phyloP scores from a whole-genome alignment of 495 filamentous ascomycete genomes.

The Xylaria flabelliformis region DNA sequence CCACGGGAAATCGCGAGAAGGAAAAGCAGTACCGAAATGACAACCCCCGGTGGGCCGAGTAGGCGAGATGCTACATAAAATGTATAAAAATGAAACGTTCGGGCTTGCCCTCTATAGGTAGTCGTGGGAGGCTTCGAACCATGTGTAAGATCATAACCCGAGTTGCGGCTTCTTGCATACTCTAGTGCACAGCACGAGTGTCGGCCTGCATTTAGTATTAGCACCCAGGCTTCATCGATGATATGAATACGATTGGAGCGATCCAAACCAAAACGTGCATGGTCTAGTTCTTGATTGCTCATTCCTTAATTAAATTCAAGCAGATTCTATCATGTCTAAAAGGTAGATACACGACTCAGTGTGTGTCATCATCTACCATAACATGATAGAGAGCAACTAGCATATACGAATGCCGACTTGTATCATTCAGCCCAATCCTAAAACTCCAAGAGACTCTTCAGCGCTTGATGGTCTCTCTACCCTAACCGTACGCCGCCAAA shows the following conservation, averaged over 20 bases:
- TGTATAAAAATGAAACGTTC: slow-evolving; percentile 15
- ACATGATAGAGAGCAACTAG: background rate
- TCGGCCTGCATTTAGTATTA: background rate
- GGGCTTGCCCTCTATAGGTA: background rate
- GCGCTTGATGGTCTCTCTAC: slow-evolving; percentile 58
- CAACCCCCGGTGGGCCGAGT: slow-evolving; percentile 55
- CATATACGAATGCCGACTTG: background rate
- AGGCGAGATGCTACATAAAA: background rate
- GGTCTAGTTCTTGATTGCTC: background rate
- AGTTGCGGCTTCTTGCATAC: background rate
- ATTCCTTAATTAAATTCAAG: background rate
- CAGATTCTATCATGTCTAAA: background rate
- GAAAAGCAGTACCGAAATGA: slow-evolving; percentile 51
- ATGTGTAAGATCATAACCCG: slow-evolving; percentile 1
- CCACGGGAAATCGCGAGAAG: slow-evolving; percentile 62
- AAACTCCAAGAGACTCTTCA: slow-evolving; percentile 57
- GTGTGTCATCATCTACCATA: background rate
- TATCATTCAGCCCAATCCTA: slow-evolving; percentile 15
- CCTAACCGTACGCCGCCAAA: slow-evolving; percentile 18
- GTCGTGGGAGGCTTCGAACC: background rate
- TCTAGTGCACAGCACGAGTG: background rate
- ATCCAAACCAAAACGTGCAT: background rate
- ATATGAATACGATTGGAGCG: background rate
- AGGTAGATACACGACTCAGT: too few relatives aligned
- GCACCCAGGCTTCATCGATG: background rate